These are phyloP conservation scores for Aphanomyces astaci DNA, from an alignment of 352 stramenopile genomes.

Conservation along the genomic window DNA sequence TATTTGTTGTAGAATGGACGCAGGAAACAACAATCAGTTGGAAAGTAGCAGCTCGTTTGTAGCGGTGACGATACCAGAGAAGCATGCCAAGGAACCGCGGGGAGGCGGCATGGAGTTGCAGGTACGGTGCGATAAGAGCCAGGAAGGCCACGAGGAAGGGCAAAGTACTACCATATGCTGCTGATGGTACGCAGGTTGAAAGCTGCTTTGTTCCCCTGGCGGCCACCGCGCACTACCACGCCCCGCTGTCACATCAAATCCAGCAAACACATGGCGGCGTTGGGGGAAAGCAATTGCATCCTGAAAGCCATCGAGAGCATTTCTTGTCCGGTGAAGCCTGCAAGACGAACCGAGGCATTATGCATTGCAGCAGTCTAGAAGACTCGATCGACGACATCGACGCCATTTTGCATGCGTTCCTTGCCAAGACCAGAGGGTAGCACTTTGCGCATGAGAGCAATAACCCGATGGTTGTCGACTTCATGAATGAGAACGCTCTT, in stretches of 20 bases:
- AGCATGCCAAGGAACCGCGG: neutral
- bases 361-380: slow-evolving; percentile 8
- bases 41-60: slow-evolving; percentile 23
- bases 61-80: neutral
- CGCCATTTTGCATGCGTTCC: slow-evolving; percentile 12
- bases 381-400: slow-evolving; percentile 23
- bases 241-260: no score
- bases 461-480: no score
- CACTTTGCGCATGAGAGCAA: no score
- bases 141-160: no score
- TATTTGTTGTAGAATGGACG: neutral
- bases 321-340: no score
- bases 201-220: slow-evolving; percentile 2
- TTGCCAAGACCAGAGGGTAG: slow-evolving; percentile 8
- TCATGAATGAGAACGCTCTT: no score
- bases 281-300: no score
- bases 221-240: no score
- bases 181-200: slow-evolving; percentile 6
- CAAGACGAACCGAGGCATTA: neutral
- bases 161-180: no score
- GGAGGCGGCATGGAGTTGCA: neutral
- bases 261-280: no score
- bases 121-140: neutral
- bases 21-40: slow-evolving; percentile 7
- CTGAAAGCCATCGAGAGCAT: no score